Base-by-base conservation (phyloP, 78 protist genomes). In the Anaeramoeba flamelloides region DNA sequence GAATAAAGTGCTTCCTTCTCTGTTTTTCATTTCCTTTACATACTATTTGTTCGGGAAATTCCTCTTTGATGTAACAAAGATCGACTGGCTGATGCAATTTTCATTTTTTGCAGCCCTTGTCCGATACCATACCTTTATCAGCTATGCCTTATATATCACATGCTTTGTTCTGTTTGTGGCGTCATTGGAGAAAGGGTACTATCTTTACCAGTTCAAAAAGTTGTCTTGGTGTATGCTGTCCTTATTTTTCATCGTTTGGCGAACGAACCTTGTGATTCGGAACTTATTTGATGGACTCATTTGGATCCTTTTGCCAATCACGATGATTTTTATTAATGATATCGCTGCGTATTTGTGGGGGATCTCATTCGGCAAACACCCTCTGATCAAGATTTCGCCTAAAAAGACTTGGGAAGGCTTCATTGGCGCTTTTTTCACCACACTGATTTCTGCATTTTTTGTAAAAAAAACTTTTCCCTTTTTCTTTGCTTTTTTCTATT, bases 391-490 rank as follows among this genome's bases (percentile, higher is more conserved):
- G 32, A 84, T 94, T 64, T 86, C 91, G 2, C 96, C 98, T 74
- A 94, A 92, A 74, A 94, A 94, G 81, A 94, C 98, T 4, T 90
- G 93, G 94, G 97, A 94, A 83, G 97, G 97, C 36, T 94, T 92
- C 86, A 82, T 90, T 64, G 97, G 97, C n/a, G n/a, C n/a, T n/a
- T n/a, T n/a, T n/a, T n/a, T n/a, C n/a, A n/a, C n/a, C n/a, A n/a
- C n/a, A n/a, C n/a, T n/a, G n/a, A n/a, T n/a, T n/a, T n/a, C n/a
- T n/a, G n/a, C n/a, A n/a, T n/a, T n/a, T n/a, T n/a, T n/a, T n/a
- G n/a, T n/a, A n/a, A n/a, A n/a, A n/a, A n/a, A n/a, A n/a, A n/a
- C n/a, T n/a, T n/a, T n/a, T n/a, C n/a, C n/a, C n/a, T n/a, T n/a
- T n/a, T n/a, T n/a, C n/a, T n/a, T n/a, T n/a, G n/a, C n/a, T n/a